These are phyloP conservation scores for Ilyonectria destructans DNA, from an alignment of 2,329 filamentous ascomycete species.

Conservation along the genomic window DNA sequence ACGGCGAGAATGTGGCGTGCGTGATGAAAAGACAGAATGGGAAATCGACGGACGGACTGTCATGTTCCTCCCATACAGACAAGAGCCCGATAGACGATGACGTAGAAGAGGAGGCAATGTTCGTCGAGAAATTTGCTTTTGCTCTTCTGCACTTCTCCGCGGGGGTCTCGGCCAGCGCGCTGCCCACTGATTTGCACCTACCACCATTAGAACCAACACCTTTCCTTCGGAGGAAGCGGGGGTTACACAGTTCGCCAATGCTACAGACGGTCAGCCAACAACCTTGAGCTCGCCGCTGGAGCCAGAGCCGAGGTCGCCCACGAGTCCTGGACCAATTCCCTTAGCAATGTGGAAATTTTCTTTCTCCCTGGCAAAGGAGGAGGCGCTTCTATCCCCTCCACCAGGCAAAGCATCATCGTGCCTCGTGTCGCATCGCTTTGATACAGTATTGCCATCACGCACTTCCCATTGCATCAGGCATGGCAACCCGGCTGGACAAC, in stretches of 20 bases:
- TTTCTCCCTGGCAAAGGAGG: neutral
- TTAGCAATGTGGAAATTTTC: neutral
- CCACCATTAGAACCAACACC: conserved; percentile 8
- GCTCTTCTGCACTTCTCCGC: neutral
- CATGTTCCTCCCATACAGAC: neutral
- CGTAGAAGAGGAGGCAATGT: conserved; percentile 7
- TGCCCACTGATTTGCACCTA: neutral
- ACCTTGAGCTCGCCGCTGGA: neutral
- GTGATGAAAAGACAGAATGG: neutral
- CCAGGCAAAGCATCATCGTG: neutral
- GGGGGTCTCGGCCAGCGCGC: conserved; percentile 1
- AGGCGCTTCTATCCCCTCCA: neutral
- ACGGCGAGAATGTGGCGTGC: conserved; percentile 1
- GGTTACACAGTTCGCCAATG: conserved; percentile 5
- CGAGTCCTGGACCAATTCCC: no score
- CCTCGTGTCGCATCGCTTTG: neutral
- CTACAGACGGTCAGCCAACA: conserved; percentile 8
- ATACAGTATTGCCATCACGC: neutral
- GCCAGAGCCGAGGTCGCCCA: neutral
- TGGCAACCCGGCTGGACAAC: neutral
- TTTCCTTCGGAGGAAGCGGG: conserved; percentile 15
- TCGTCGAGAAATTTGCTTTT: conserved; percentile 15
- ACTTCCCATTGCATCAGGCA: neutral
- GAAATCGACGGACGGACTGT: neutral
- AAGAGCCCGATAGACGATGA: conserved; percentile 12